Evolutionary conservation across 306 rosid species (phyloP), one percentile per base, ranked within the genome.

Genomic region (Morella rubra): DNA sequence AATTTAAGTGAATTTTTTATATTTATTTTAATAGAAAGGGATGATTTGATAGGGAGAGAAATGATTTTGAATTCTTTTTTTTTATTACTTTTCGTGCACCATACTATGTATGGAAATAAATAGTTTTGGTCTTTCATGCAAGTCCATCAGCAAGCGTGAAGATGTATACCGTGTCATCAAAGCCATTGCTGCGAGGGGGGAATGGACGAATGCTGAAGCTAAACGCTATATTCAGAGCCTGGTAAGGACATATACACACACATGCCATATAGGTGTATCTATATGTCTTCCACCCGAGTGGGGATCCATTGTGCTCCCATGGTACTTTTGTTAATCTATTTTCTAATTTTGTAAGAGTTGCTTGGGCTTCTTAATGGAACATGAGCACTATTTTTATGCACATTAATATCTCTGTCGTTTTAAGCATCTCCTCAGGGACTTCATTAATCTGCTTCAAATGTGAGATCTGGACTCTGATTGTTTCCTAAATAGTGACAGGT

Each of bases 401-500:
- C 45, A 42, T 24, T 62, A 24, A 44, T 14, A 4, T 44, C 27
- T 77, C 46, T 46, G 11, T 50, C 42, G 3, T 24, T 27, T 44
- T 7, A 40, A 40, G 8, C 41, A 20, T 62, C 4, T 16, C 50
- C 7, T 12, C 32, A 40, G 40, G 46, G 24, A 40, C 45, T 16
- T 46, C 44, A 15, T 64, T 50, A 76, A 54, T 20, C 9, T 27
- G 65, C 50, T 50, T 60, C 13, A 5, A 15, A 53, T 49, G 71
- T 65, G 65, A 81, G 76, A 86, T 79, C 76, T 77, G 71, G 86
- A 81, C 85, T 68, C 85, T 95, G 91, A 95, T 95, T 88, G 81
- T 88, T 83, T 84, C 86, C 83, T 67, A 77, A 89, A 86, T 96
- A 92, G 97, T 95, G 97, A 95, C 99, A 95, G 99, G 89, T 95